phyloP scores from a whole-genome alignment of 2,329 filamentous ascomycete genomes.

The Ophiostoma ips region DNA sequence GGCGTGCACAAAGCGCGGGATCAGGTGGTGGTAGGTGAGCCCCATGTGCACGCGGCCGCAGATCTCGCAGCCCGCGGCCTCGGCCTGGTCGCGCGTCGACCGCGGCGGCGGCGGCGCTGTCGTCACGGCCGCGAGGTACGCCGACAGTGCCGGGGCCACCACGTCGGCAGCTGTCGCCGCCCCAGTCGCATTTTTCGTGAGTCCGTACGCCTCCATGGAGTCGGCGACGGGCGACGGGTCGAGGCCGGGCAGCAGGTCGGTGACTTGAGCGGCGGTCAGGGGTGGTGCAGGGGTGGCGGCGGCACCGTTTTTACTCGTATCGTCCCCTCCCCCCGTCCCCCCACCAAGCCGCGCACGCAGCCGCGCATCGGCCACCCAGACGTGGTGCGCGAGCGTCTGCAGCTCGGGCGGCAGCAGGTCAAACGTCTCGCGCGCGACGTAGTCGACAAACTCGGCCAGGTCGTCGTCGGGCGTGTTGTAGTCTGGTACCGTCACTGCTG shows the following conservation, averaged over 20 bases:
- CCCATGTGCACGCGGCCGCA: constrained; percentile 62
- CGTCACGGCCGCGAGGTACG: constrained; percentile 45
- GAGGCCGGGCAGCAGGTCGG: constrained; percentile 31
- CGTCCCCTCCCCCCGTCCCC: not conserved
- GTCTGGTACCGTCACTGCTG: not conserved
- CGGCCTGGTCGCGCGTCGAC: constrained; percentile 35
- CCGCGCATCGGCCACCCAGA: constrained; percentile 31
- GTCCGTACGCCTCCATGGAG: constrained; percentile 50
- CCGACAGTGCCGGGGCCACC: constrained; percentile 46
- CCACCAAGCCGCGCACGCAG: constrained; percentile 41
- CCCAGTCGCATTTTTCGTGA: constrained; percentile 29
- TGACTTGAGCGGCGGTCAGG: constrained; percentile 35
- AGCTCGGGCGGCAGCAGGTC: constrained; percentile 46
- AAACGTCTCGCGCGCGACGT: constrained; percentile 59
- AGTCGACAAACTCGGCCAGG: constrained; percentile 68
- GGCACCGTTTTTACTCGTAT: not conserved
- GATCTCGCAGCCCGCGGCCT: constrained; percentile 52
- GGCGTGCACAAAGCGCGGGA: constrained; percentile 63
- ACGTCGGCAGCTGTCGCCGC: constrained; percentile 35
- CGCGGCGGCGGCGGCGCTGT: constrained; percentile 50
- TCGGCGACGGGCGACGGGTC: constrained; percentile 50
- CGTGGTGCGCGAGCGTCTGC: constrained; percentile 45
- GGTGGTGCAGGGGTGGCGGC: constrained; percentile 22
- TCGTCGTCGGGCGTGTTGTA: constrained; percentile 39
- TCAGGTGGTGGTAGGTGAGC: constrained; percentile 73